Base-by-base conservation (phyloP, 345 rosid genomes). In the Odontarrhena argentea region DNA sequence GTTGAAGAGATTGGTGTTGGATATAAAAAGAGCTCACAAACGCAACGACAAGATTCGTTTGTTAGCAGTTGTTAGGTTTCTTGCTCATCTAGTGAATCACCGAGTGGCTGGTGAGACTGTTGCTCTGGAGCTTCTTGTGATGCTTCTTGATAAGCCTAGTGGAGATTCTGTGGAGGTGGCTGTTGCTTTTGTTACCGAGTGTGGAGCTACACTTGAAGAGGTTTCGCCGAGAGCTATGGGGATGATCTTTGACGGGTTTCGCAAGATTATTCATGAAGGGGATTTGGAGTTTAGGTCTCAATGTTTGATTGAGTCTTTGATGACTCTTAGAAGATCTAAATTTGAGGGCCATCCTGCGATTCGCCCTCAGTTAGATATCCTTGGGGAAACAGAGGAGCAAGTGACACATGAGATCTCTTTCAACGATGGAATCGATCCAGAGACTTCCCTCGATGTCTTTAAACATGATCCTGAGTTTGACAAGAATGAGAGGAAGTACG, bases 101-200 rank as follows among this genome's bases (percentile, higher is more conserved):
- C 96, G 84, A 76, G 91, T 86, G 44, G 87, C 81, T 67, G 77
- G 80, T 28, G 92, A 84, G 68, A 79, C 81, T 57, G 61, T 82
- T 18, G 89, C 87, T 1, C 68, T 86, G 32, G 89, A 88, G 74
- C 76, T 88, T 48, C 84, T 88, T 38, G 65, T 84, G 1, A 74
- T 84, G 70, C 78, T 84, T 79, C 78, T 86, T 37, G 88, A 69
- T 51, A 77, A 83, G 22, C 96, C 97, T 44, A 86, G 88, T 0
- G 87, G 76, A 35, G 88, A 88, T 61, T 82, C 86, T 38, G 88
- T 91, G 14, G 97, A 91, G 80, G 89, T 91, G 1, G 91, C 87
- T 55, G 88, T 83, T 25, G 88, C 85, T 1, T 86, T 91, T 60
- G 86, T 88, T 8, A 86, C 83, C 0, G 93, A 84, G 49, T 83